Evolutionary conservation across 2,329 filamentous ascomycete genomes (phyloP).

Genomic region (Pseudogymnoascus sp.): DNA sequence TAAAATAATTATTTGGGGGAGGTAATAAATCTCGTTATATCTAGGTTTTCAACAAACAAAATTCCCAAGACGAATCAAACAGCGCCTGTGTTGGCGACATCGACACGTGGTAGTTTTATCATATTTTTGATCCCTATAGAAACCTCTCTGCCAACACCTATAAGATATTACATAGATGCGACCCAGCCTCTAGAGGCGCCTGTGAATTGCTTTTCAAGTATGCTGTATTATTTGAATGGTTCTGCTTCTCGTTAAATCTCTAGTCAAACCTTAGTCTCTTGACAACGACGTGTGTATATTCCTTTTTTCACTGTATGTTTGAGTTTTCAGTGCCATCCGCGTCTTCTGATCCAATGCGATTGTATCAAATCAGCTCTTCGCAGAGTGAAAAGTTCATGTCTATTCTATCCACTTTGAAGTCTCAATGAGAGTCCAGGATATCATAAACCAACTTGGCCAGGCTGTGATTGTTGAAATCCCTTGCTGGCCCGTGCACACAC

Average conservation of each 20-base stretch:
- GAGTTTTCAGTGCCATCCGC: not conserved
- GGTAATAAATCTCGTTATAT: not conserved
- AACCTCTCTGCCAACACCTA: not conserved
- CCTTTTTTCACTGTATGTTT: not conserved
- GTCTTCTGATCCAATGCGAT: not conserved
- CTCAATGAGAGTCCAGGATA: not conserved
- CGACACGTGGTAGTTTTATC: constrained; percentile 2
- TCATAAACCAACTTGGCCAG: not conserved
- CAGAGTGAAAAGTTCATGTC: not conserved
- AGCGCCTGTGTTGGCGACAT: not conserved
- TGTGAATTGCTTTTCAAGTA: not conserved
- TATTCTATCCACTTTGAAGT: not conserved
- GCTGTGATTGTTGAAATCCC: not conserved
- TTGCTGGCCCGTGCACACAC: not conserved
- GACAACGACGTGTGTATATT: not conserved
- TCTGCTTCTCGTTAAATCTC: not conserved
- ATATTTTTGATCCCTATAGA: not conserved
- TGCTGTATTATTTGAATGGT: not conserved
- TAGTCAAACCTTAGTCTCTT: not conserved
- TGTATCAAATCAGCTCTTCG: not conserved
- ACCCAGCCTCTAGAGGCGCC: not conserved
- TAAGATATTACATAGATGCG: not conserved
- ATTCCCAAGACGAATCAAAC: not conserved
- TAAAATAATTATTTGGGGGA: not conserved
- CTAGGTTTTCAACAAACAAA: not conserved